Conservation (phyloP, 306 rosid species). For the Dicorynia guianensis region DNA sequence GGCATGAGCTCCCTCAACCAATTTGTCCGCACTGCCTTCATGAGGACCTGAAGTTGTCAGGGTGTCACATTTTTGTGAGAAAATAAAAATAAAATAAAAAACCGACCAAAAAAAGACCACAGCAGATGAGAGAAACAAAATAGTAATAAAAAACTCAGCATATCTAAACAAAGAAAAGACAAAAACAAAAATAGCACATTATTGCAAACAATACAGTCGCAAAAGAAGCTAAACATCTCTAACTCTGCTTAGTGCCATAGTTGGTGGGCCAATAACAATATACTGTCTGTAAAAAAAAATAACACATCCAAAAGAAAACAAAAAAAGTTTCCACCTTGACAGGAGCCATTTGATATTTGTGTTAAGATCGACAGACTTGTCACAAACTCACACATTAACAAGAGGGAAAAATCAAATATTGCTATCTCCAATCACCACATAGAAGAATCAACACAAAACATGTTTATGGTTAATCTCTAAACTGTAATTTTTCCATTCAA, state of each 20-base stretch:
- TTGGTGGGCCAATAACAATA: constrained; percentile 14
- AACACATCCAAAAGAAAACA: background rate
- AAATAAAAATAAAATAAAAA: background rate
- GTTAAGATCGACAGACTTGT: background rate
- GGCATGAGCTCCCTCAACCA: constrained; percentile 48
- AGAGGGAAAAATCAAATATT: constrained; percentile 11
- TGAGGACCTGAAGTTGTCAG: constrained; percentile 41
- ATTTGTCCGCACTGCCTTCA: constrained; percentile 36
- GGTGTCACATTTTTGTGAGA: background rate
- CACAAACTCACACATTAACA: constrained; percentile 4
- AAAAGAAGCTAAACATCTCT: background rate
- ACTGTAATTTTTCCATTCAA: constrained; percentile 10
- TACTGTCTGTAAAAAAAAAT: background rate
- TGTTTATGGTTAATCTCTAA: background rate
- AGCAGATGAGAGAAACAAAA: background rate
- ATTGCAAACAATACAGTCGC: background rate
- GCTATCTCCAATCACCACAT: constrained; percentile 23
- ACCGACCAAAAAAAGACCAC: constrained; percentile 8
- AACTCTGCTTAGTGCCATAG: constrained; percentile 3
- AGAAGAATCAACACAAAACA: background rate
- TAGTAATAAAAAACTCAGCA: background rate
- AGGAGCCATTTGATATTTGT: background rate
- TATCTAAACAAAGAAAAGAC: background rate
- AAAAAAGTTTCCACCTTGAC: background rate
- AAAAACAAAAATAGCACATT: background rate